Evolutionary conservation across 73 alveolate genomes (phyloP).

Genomic region (Diophrys sp.): DNA sequence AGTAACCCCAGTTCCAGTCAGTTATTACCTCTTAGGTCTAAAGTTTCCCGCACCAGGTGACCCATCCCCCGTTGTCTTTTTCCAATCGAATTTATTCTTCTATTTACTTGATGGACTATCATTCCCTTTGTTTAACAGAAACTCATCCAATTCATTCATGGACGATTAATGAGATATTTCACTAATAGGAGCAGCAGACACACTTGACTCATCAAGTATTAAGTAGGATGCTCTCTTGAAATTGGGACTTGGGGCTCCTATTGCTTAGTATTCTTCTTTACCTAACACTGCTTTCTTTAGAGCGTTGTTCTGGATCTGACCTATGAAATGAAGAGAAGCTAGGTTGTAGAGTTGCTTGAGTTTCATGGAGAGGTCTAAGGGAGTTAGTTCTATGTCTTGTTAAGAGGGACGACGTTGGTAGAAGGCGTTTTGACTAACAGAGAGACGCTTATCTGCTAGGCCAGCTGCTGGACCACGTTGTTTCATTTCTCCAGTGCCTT

Average conservation of each 20-base stretch:
- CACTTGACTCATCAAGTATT: neutral
- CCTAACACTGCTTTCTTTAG: conserved; percentile 1
- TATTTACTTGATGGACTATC: neutral
- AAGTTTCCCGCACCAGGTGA: too few species aligned
- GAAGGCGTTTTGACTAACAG: neutral
- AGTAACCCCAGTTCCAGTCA: too few species aligned
- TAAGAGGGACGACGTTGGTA: neutral
- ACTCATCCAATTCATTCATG: neutral
- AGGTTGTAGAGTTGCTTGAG: conserved; percentile 12
- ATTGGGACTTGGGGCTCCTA: neutral
- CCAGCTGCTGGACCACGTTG: neutral
- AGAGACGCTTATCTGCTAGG: neutral
- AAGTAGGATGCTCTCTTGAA: neutral
- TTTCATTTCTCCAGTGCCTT: neutral
- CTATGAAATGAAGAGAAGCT: neutral
- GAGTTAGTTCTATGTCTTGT: neutral
- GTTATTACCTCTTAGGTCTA: too few species aligned
- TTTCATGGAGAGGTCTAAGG: conserved; percentile 8
- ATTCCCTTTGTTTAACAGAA: neutral
- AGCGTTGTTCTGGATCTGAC: conserved; percentile 9
- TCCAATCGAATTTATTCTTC: neutral
- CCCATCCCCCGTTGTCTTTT: neutral
- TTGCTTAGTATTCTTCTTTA: neutral
- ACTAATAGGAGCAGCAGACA: neutral
- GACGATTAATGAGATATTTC: neutral